phyloP scores from a whole-genome alignment of 2,329 filamentous ascomycete genomes.

The Tolypocladium paradoxum region DNA sequence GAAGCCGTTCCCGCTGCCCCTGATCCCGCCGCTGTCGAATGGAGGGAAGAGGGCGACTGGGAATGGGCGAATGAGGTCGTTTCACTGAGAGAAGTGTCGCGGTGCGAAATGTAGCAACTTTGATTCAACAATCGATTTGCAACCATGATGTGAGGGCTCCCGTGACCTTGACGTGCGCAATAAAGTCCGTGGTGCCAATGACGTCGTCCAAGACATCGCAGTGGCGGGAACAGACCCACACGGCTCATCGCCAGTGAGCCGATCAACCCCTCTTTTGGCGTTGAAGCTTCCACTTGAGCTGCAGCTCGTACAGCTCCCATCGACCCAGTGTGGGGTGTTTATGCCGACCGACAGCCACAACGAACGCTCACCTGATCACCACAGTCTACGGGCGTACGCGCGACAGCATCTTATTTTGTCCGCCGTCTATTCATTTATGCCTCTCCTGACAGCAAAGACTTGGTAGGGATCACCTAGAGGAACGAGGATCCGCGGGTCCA shows the following conservation, averaged over 20 bases:
- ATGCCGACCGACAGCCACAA: not conserved
- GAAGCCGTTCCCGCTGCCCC: constrained; percentile 26
- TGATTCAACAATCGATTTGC: not conserved
- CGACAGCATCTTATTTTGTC: not conserved
- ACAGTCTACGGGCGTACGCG: not conserved
- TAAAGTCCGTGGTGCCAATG: no score
- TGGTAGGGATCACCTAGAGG: not conserved
- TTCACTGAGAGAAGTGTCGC: constrained; percentile 3
- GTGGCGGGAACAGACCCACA: not conserved
- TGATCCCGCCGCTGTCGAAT: constrained; percentile 21
- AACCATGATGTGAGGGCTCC: not conserved
- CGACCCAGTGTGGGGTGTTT: not conserved
- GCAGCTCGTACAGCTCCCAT: not conserved
- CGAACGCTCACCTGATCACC: not conserved
- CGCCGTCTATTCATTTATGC: not conserved
- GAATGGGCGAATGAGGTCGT: constrained; percentile 15
- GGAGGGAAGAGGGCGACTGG: constrained; percentile 17
- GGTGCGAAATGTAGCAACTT: not conserved
- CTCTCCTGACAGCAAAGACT: not conserved
- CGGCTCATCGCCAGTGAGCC: not conserved
- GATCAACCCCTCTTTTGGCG: not conserved
- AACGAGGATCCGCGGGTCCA: not conserved
- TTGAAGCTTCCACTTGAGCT: no score
- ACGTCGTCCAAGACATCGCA: not conserved
- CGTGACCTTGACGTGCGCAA: no score